phyloP scores from a whole-genome alignment of 768 basidiomycete species.

The Boletales sp. region DNA sequence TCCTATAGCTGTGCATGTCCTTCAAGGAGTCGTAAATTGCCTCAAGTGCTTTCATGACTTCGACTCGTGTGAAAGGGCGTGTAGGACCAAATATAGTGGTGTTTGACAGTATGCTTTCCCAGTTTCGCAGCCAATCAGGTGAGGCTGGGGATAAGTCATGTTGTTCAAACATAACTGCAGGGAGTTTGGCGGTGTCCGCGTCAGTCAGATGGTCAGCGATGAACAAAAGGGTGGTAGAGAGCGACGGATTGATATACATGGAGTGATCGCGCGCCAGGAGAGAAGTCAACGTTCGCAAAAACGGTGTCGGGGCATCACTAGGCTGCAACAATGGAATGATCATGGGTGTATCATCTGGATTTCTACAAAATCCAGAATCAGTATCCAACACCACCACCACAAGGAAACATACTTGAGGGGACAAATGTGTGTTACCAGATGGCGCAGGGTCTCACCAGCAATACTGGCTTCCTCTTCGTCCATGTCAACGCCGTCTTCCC shows the following conservation, averaged over 20 bases:
- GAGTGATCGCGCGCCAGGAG: conserved; percentile 63
- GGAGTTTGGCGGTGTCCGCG: conserved; percentile 58
- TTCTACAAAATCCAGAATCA: conserved; percentile 32
- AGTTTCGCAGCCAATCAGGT: conserved; percentile 67
- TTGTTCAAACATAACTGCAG: conserved; percentile 60
- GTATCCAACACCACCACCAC: neutral
- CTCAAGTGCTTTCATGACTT: conserved; percentile 55
- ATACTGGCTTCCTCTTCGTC: conserved; percentile 69
- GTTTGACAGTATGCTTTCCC: conserved; percentile 56
- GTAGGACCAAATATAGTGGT: conserved; percentile 38
- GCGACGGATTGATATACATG: conserved; percentile 53
- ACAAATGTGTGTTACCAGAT: conserved; percentile 56
- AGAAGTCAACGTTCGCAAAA: conserved; percentile 58
- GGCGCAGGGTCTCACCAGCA: conserved; percentile 57
- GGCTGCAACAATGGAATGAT: conserved; percentile 54
- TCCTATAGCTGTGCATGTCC: conserved; percentile 66
- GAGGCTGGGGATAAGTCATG: conserved; percentile 70
- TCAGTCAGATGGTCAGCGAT: conserved; percentile 72
- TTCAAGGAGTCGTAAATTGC: conserved; percentile 60
- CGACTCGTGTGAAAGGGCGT: conserved; percentile 51
- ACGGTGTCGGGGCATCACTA: conserved; percentile 52
- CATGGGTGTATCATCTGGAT: conserved; percentile 40
- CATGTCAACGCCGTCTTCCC: conserved; percentile 51
- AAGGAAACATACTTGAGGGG: conserved; percentile 51
- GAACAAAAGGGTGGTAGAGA: conserved; percentile 61